Evolutionary conservation across 768 basidiomycete genomes (phyloP).

Genomic region (Mycena sanguinolenta): DNA sequence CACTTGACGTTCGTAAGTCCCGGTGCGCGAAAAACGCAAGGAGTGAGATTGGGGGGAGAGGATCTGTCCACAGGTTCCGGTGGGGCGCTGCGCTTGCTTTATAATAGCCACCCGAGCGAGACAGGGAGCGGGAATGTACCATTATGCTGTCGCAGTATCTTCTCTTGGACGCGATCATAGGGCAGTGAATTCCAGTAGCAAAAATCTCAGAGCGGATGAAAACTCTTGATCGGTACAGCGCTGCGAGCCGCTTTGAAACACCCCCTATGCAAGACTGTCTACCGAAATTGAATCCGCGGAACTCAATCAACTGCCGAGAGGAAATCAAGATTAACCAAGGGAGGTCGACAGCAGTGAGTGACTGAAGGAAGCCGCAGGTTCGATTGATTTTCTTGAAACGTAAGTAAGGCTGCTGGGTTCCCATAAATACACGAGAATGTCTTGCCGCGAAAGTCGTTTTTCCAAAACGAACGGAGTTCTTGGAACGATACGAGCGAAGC

Average conservation of each 20-base stretch:
- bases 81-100: slow-evolving; percentile 9
- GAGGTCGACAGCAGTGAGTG: neutral
- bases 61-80: slow-evolving; percentile 7
- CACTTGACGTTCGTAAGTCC: slow-evolving; percentile 36
- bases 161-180: slow-evolving; percentile 10
- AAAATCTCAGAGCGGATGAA: slow-evolving; percentile 13
- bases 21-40: slow-evolving; percentile 33
- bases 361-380: slow-evolving; percentile 1
- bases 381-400: neutral
- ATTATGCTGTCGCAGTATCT: slow-evolving; percentile 17
- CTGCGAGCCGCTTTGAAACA: slow-evolving; percentile 33
- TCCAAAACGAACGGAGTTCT: neutral
- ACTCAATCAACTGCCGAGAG: neutral
- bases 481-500: neutral
- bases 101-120: slow-evolving; percentile 23
- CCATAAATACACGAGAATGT: neutral
- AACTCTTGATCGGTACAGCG: slow-evolving; percentile 14
- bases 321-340: slow-evolving; percentile 5
- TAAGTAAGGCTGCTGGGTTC: neutral
- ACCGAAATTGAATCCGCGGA: slow-evolving; percentile 23
- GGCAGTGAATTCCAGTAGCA: slow-evolving; percentile 5
- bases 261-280: slow-evolving; percentile 8
- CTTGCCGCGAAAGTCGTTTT: neutral
- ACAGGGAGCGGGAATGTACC: slow-evolving; percentile 21
- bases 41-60: slow-evolving; percentile 20